phyloP scores from a whole-genome alignment of 352 stramenopile species.

The Thalassiosira mediterranea region DNA sequence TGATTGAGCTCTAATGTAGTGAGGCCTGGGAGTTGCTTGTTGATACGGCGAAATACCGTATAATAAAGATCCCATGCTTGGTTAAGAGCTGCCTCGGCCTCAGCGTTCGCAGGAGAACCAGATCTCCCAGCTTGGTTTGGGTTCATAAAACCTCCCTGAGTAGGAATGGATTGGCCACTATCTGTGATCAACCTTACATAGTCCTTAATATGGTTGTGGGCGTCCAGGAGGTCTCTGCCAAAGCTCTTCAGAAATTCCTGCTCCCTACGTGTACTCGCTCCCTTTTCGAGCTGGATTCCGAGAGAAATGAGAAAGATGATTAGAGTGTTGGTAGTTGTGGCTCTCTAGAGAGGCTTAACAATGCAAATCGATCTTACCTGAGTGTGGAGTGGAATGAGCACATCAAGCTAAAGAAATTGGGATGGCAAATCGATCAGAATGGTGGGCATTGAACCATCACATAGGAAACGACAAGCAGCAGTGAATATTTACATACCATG shows the following conservation, averaged over 20 bases:
- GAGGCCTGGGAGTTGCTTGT: conserved; percentile 91
- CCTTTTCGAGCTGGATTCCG: conserved; percentile 48
- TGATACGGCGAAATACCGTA: conserved; percentile 93
- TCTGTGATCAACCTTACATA: conserved; percentile 75
- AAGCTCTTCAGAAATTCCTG: conserved; percentile 85
- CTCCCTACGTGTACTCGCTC: conserved; percentile 68
- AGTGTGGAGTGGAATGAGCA: conserved; percentile 91
- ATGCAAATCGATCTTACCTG: conserved; percentile 87
- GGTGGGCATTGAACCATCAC: too few species aligned
- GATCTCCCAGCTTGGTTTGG: conserved; percentile 47
- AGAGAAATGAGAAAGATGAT: conserved; percentile 23
- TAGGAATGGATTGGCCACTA: conserved; percentile 75
- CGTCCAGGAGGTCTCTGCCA: conserved; percentile 90
- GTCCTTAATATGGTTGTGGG: conserved; percentile 81
- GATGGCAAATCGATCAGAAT: too few species aligned
- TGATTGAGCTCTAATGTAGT: conserved; percentile 95
- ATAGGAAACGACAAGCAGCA: too few species aligned
- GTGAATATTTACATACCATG: too few species aligned
- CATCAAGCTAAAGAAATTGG: too few species aligned
- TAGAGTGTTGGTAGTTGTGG: too few species aligned
- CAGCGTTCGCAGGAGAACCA: conserved; percentile 50
- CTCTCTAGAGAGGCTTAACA: conserved; percentile 83
- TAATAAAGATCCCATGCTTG: conserved; percentile 99
- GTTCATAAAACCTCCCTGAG: conserved; percentile 59
- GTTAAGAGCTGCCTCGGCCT: conserved; percentile 87